These are phyloP conservation scores for Dillenia suffruticosa DNA, from an alignment of 164 flowering plant species.

Conservation along the genomic window DNA sequence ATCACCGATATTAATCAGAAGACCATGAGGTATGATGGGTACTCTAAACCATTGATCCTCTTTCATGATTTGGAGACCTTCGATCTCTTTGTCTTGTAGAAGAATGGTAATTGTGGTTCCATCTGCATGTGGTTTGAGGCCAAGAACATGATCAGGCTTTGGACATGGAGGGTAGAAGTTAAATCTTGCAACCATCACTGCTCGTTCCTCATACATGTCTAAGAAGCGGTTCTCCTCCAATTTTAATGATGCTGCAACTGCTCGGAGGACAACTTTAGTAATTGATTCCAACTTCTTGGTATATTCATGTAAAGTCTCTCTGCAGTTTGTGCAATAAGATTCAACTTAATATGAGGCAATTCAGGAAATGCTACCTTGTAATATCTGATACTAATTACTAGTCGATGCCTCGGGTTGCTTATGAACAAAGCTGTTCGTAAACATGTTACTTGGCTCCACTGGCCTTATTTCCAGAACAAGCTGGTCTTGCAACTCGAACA, in stretches of 20 bases:
- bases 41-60: constrained; percentile 31
- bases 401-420: no score
- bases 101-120: constrained; percentile 28
- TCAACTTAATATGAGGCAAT: no score
- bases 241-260: constrained; percentile 31
- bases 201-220: constrained; percentile 17
- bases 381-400: no score
- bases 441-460: no score
- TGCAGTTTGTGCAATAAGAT: constrained; percentile 4
- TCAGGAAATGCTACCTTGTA: no score
- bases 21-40: constrained; percentile 23
- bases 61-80: constrained; percentile 35
- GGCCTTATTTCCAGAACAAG: no score
- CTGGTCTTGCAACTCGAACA: no score
- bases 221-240: constrained; percentile 27
- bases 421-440: no score
- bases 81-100: constrained; percentile 32
- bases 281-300: constrained; percentile 10
- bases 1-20: constrained; percentile 25
- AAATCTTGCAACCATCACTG: constrained; percentile 20
- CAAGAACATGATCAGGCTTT: constrained; percentile 31
- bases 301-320: constrained; percentile 31
- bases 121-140: constrained; percentile 38
- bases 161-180: constrained; percentile 44
- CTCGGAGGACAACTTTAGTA: constrained; percentile 17